phyloP scores from a whole-genome alignment of 441 rosid genomes.

The Rhodomyrtus psidioides region DNA sequence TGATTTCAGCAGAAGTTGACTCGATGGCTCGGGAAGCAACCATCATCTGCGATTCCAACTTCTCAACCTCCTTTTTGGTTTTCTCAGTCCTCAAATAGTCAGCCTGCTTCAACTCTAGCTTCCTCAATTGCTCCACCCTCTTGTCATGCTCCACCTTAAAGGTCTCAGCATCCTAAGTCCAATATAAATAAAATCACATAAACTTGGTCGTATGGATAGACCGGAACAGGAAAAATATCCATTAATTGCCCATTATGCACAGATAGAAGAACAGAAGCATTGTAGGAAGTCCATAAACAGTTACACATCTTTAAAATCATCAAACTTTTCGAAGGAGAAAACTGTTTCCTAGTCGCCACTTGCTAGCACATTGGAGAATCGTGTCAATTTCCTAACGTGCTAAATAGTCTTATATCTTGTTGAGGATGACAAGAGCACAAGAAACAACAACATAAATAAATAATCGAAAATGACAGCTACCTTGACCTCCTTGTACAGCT shows the following conservation, averaged over 20 bases:
- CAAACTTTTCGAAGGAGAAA: not conserved
- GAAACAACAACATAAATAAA: not conserved
- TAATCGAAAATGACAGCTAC: conserved; percentile 16
- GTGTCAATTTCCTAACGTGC: not conserved
- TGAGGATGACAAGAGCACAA: not conserved
- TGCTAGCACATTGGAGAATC: not conserved
- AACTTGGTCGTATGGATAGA: not conserved
- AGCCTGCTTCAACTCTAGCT: conserved; percentile 75
- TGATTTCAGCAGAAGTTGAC: conserved; percentile 71
- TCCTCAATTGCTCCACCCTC: conserved; percentile 65
- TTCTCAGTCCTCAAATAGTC: conserved; percentile 76
- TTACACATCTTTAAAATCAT: not conserved
- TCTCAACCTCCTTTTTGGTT: conserved; percentile 75
- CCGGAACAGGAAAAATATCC: not conserved
- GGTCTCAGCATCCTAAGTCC: conserved; percentile 50
- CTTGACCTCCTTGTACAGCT: conserved; percentile 84
- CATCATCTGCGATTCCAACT: conserved; percentile 72
- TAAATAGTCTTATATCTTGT: not conserved
- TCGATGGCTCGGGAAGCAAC: conserved; percentile 82
- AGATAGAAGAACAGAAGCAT: not conserved
- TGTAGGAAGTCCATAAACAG: not conserved
- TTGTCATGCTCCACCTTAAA: conserved; percentile 81
- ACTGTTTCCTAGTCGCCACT: not conserved
- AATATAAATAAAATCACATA: not conserved
- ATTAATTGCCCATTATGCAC: not conserved